A percentile compares a stretch with the other conserved stretches of the same genome.
phyloP scores from a whole-genome alignment of 257 asterid species.

The Datura wrightii region DNA sequence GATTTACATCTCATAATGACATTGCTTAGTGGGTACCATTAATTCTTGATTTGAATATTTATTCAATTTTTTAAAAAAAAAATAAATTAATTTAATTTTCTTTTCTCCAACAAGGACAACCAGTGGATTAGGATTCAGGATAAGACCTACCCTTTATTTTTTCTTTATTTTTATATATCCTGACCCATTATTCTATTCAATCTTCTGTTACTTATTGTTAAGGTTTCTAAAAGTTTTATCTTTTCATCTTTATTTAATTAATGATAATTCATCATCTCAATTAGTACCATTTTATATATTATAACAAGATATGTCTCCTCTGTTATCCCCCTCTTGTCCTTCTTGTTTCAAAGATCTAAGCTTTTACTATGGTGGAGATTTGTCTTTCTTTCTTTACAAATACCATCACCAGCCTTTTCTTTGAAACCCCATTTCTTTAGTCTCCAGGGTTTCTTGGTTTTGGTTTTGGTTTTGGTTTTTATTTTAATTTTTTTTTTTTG shows the following conservation, averaged over 20 bases:
- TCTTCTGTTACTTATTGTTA: conserved; percentile 39
- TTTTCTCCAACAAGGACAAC: conserved; percentile 39
- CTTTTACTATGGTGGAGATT: conserved; percentile 32
- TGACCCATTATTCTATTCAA: conserved; percentile 47
- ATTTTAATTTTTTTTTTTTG: neutral
- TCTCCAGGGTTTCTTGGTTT: conserved; percentile 26
- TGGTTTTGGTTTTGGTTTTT: neutral
- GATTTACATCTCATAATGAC: conserved; percentile 29
- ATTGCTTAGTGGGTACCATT: conserved; percentile 8
- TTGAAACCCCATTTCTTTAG: conserved; percentile 30
- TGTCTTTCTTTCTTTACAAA: conserved; percentile 7
- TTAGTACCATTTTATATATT: conserved; percentile 38
- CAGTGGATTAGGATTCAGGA: conserved; percentile 63
- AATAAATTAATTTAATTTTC: neutral
- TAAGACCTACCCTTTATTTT: conserved; percentile 61
- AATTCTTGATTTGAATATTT: neutral
- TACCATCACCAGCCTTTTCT: conserved; percentile 35
- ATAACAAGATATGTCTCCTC: conserved; percentile 30
- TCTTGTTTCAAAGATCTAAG: conserved; percentile 44
- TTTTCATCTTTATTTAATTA: neutral
- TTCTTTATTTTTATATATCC: neutral
- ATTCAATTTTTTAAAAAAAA: neutral
- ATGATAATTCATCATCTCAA: conserved; percentile 25
- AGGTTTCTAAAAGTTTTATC: conserved; percentile 28
- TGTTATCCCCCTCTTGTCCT: conserved; percentile 35